These are phyloP conservation scores for Coccomyxa sp. DNA, from an alignment of 139 green algal species.

Conservation along the genomic window DNA sequence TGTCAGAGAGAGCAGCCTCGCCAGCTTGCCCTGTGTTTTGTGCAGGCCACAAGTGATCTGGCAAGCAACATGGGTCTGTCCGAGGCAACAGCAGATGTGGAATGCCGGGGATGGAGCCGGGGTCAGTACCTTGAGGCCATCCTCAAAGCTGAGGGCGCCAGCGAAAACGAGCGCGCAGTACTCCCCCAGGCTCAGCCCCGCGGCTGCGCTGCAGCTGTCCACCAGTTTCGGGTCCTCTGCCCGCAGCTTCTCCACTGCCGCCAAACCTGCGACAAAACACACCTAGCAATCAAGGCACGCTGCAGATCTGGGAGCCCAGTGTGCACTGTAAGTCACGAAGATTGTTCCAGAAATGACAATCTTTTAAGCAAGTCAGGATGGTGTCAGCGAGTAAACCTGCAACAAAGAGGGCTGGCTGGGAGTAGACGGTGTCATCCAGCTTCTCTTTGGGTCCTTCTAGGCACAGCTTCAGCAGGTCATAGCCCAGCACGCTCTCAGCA, in stretches of 20 bases:
- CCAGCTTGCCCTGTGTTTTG: no score
- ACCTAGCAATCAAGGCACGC: not conserved
- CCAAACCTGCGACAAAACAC: slow-evolving; percentile 66
- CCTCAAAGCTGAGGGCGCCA: slow-evolving; percentile 81
- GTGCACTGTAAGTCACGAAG: no score
- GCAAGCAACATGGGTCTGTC: no score
- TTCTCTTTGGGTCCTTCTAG: slow-evolving; percentile 69
- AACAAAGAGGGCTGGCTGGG: slow-evolving; percentile 77
- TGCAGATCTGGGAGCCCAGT: not conserved
- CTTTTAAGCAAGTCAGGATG: no score
- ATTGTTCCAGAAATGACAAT: no score
- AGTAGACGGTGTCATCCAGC: slow-evolving; percentile 78
- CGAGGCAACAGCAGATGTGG: not conserved
- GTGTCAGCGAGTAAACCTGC: no score
- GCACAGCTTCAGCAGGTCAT: slow-evolving; percentile 77
- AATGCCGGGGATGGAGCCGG: not conserved
- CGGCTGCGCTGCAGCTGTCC: slow-evolving; percentile 37
- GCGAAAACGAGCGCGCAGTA: slow-evolving; percentile 87
- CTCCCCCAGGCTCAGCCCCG: slow-evolving; percentile 86
- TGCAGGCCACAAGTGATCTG: no score
- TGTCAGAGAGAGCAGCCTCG: no score
- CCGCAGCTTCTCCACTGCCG: slow-evolving; percentile 70
- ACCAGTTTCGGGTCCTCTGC: slow-evolving; percentile 39
- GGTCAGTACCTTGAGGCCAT: slow-evolving; percentile 70
- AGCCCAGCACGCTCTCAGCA: slow-evolving; percentile 77